Evolutionary conservation across 441 rosid genomes (phyloP).

Genomic region (Cnidoscolus chayamansa): DNA sequence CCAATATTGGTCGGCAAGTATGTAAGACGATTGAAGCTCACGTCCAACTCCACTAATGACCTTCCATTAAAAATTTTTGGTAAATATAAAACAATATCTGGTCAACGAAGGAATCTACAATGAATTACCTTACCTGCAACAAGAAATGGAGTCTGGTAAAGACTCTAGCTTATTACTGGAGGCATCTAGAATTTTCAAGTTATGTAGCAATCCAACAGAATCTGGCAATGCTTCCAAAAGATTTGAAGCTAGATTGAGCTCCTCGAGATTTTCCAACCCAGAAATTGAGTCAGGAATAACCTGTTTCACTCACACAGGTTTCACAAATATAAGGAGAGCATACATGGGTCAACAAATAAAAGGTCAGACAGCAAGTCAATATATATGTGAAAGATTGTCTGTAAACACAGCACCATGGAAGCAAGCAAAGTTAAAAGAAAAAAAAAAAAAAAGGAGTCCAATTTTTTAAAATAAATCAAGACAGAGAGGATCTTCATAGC

Average conservation of each 20-base stretch:
- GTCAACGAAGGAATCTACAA: constrained; percentile 8
- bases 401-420: neutral
- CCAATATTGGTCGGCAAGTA: constrained; percentile 90
- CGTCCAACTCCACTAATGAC: constrained; percentile 70
- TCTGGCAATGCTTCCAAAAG: constrained; percentile 67
- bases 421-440: neutral
- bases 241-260: constrained; percentile 71
- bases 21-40: constrained; percentile 67
- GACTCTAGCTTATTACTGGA: constrained; percentile 66
- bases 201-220: constrained; percentile 64
- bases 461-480: no score
- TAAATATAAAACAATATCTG: neutral
- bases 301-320: constrained; percentile 41
- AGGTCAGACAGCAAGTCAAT: neutral
- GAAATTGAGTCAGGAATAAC: constrained; percentile 74
- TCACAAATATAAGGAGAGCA: constrained; percentile 11
- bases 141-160: constrained; percentile 66
- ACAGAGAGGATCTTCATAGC: neutral
- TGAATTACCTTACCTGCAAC: constrained; percentile 56
- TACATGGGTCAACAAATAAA: neutral
- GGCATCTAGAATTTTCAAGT: constrained; percentile 61
- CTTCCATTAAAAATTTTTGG: constrained; percentile 28
- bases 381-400: neutral
- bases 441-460: neutral
- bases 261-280: constrained; percentile 62